Conservation (phyloP, 2,329 filamentous ascomycete species). For the Torrubiellomyces zombiae region DNA sequence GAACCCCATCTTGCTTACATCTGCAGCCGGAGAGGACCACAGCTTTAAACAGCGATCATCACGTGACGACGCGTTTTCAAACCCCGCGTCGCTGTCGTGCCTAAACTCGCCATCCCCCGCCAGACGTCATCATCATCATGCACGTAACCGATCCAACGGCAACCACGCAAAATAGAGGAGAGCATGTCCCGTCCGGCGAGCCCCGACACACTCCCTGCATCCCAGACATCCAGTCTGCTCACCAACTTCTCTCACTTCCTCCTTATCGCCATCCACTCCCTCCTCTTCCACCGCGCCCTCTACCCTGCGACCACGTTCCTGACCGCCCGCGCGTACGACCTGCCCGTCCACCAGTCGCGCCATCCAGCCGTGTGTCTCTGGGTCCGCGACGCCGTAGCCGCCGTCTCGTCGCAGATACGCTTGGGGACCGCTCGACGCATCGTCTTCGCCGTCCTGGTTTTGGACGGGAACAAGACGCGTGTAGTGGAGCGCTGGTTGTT, state of each 20-base stretch:
- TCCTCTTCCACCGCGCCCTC: slow-evolving; percentile 66
- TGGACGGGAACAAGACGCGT: slow-evolving; percentile 17
- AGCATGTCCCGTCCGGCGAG: no score
- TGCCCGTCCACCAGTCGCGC: slow-evolving; percentile 68
- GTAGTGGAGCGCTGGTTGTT: slow-evolving; percentile 48
- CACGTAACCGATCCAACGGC: no score
- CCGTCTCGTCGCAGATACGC: slow-evolving; percentile 54
- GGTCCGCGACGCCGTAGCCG: slow-evolving; percentile 65
- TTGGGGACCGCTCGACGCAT: slow-evolving; percentile 30
- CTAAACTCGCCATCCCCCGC: no score
- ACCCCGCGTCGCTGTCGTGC: no score
- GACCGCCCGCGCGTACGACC: slow-evolving; percentile 64
- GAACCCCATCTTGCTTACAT: no score
- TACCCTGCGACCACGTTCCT: slow-evolving; percentile 70
- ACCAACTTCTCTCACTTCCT: slow-evolving; percentile 64
- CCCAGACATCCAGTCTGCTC: slow-evolving; percentile 33
- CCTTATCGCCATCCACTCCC: slow-evolving; percentile 66
- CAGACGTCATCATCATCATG: no score
- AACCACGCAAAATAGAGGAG: no score
- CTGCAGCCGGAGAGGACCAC: no score
- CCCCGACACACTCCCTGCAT: slow-evolving; percentile 13
- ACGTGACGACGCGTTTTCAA: no score
- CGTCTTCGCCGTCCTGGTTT: slow-evolving; percentile 32
- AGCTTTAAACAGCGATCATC: no score
- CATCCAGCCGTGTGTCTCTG: slow-evolving; percentile 76